Conservation (phyloP, 306 rosid species). For the Acacia acuminata region DNA sequence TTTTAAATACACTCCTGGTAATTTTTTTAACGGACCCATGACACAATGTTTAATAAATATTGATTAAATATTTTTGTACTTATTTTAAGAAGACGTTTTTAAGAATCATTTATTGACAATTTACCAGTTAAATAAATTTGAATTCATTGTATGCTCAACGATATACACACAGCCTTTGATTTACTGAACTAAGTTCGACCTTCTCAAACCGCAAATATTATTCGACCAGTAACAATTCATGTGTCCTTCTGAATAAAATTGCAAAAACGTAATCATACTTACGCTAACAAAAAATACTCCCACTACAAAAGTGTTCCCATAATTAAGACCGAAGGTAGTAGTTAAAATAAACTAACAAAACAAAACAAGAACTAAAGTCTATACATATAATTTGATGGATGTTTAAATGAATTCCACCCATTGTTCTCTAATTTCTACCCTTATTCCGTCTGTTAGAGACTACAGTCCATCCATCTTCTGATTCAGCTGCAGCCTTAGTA, state of each 20-base stretch:
- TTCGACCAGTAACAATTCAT: neutral
- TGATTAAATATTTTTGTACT: too few relatives aligned
- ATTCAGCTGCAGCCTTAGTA: constrained; percentile 36
- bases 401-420: neutral
- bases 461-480: neutral
- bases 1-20: too few relatives aligned
- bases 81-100: too few relatives aligned
- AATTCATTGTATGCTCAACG: neutral
- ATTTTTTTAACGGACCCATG: too few relatives aligned
- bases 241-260: neutral
- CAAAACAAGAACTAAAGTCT: neutral
- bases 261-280: neutral
- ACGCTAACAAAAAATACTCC: too few relatives aligned
- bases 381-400: neutral
- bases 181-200: too few relatives aligned
- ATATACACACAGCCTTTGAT: neutral
- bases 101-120: too few relatives aligned
- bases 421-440: neutral
- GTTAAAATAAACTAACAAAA: neutral
- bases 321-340: too few relatives aligned
- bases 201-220: neutral
- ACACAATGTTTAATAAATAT: too few relatives aligned
- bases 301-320: too few relatives aligned
- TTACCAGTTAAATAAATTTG: neutral
- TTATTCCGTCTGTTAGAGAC: neutral